Conservation (phyloP, 1,284 basidiomycete species). For the Microbotryomycetes sp. region DNA sequence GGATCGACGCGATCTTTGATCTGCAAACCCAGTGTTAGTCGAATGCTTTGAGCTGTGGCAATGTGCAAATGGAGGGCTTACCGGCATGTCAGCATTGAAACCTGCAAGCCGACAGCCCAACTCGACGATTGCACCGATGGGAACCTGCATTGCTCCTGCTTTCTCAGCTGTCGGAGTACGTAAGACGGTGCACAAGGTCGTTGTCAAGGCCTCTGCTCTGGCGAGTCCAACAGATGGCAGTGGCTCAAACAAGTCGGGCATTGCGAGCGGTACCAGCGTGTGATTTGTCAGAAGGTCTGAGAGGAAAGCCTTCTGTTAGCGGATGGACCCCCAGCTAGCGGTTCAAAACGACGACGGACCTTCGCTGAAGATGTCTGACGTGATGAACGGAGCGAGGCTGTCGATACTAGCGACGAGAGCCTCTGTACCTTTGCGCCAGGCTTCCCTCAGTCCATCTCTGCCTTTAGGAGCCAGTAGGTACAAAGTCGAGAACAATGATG, state of each 20-base stretch:
- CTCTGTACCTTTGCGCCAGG: conserved; percentile 27
- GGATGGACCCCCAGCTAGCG: not conserved
- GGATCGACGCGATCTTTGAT: conserved; percentile 25
- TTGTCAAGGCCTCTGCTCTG: conserved; percentile 18
- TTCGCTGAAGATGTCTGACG: conserved; percentile 22
- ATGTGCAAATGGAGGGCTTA: not conserved
- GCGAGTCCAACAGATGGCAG: not conserved
- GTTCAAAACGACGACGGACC: conserved; percentile 8
- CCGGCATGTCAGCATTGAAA: conserved; percentile 8
- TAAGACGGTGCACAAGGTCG: conserved; percentile 13
- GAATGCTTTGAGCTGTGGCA: not conserved
- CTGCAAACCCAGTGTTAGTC: not conserved
- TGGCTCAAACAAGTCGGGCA: not conserved
- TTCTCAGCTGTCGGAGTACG: conserved; percentile 28
- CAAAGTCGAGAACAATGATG: conserved; percentile 25
- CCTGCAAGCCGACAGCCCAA: conserved; percentile 16
- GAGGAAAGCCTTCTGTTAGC: not conserved
- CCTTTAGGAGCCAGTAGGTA: conserved; percentile 32
- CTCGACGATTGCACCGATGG: conserved; percentile 25
- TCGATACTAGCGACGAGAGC: conserved; percentile 23
- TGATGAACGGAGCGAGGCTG: conserved; percentile 2
- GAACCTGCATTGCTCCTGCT: conserved; percentile 19
- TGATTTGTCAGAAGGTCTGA: not conserved
- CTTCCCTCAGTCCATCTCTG: conserved; percentile 24
- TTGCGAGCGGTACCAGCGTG: not conserved